Base-by-base conservation (phyloP, 768 basidiomycete species). In the Mycena rosella region DNA sequence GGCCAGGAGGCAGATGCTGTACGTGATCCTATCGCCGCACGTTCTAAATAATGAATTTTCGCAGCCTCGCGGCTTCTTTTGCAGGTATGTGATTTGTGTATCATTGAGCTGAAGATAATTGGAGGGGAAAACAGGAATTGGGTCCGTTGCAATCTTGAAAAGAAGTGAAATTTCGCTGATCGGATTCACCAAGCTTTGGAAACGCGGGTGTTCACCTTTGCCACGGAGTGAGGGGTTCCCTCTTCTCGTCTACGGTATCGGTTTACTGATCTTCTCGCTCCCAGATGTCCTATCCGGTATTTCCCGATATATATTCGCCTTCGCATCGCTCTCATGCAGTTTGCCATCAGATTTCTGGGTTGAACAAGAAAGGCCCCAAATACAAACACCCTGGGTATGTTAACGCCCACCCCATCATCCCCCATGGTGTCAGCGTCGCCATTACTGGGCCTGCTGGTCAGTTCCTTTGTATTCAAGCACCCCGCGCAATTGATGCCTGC, bases 331-430 rank as follows among this genome's bases (percentile, higher is more conserved):
- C 63, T 58, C 54, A 65, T 32, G 49, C 18, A 20, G 10, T 29
- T 42, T 40, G n/a, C 30, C 34, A 42, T 17, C 56, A 95, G 94
- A 95, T 98, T 66, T 96, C 95, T 13, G 94, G 95, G 2, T 79
- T 96, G 76, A 99, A 99, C 84, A 98, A 99, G 82, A 91, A 90
- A 70, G 95, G 96, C 0, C 94, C 96, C 1, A 92, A 94, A 75
- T 98, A 94, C 80, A 89, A 93, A 76, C 95, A 97, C 77, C 89
- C 95, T 27, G 96, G 95, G 49, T 99, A 99, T 80, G 81, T 86
- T 22, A 90, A 89, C n/a, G 86, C 92, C 69, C 84, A 88, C 55
- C 96, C 96, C 9, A 95, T 99, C 69, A 96, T 99, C 64, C 96
- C 96, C 15, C 96, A 98, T 74, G 96, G 96, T 53, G 83, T 97